Evolutionary conservation across 2,329 filamentous ascomycete species (phyloP).

Genomic region (Exophiala phaeomuriformis): DNA sequence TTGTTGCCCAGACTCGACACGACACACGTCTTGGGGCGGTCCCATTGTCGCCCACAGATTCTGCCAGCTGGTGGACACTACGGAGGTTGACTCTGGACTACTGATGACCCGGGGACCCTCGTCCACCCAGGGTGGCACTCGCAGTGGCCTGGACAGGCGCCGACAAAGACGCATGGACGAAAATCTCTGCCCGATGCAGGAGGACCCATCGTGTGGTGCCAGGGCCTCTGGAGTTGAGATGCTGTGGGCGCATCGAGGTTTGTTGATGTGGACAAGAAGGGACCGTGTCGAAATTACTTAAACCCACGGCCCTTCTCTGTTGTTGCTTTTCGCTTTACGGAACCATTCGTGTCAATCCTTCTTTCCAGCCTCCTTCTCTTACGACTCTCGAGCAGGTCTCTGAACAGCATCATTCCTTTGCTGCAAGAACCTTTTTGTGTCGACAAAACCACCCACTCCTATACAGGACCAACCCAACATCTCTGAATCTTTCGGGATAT

Average conservation of each 20-base stretch:
- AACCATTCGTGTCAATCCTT: constrained; percentile 24
- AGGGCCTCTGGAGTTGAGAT: constrained; percentile 10
- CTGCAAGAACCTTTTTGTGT: constrained; percentile 21
- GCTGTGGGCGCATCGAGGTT: constrained; percentile 12
- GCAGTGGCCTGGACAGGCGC: constrained; percentile 6
- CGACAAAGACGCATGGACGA: constrained; percentile 19
- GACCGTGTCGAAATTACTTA: constrained; percentile 17
- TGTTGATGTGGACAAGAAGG: constrained; percentile 10
- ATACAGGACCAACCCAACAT: neutral
- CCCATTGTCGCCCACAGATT: constrained; percentile 5
- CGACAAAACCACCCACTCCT: constrained; percentile 1
- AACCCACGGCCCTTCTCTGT: constrained; percentile 16
- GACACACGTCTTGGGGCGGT: constrained; percentile 8
- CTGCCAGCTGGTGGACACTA: constrained; percentile 3
- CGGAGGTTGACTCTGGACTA: neutral
- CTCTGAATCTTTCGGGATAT: constrained; percentile 7
- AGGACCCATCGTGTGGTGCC: constrained; percentile 11
- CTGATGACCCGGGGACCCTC: constrained; percentile 8
- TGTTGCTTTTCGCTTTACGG: constrained; percentile 17
- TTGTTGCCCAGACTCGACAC: constrained; percentile 3
- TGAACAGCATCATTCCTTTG: constrained; percentile 29
- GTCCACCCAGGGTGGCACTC: neutral
- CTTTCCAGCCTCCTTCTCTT: constrained; percentile 5
- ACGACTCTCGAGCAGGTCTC: constrained; percentile 26
- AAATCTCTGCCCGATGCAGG: constrained; percentile 22